Base-by-base conservation (phyloP, 768 basidiomycete species). In the Mycena rebaudengoi region DNA sequence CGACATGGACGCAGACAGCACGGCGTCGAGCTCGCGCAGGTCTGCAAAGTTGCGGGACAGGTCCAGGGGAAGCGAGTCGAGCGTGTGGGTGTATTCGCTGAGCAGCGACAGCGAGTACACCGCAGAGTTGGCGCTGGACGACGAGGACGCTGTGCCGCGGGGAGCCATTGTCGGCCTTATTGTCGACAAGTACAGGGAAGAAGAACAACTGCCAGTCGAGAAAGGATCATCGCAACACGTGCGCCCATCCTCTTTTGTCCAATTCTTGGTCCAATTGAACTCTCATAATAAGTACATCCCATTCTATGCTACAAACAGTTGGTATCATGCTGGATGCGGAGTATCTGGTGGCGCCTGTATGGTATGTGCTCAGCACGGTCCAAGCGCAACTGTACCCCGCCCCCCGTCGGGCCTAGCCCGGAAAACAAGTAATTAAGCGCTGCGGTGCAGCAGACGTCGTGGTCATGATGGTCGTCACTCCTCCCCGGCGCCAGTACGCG, bases 1-100 rank as follows among this genome's bases (percentile, higher is more conserved):
- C 67, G 88, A 75, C 78, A 97, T 91, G 65, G 94, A 94, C 43
- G 92, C 83, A 69, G 95, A 96, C 69, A 99, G 87, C 62, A 99
- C 98, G 60, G 97, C 98, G 77, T 99, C 98, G 79, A 99, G 92
- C 80, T 99, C 98, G 67, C 96, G 93, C 55, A 99, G 88, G 84
- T 99, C 98, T 12, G 92, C 94, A 76, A 98, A 94, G 77, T 89
- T 91, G 76, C 94, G 90, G 13, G 97, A 97, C 77, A 99, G 89
- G 78, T 98, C 95, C 66, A 92, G 85, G 61, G 97, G 97, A 58
- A 99, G 87, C 21, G 95, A 86, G 80, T 98, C 96, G 76, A 99
- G 91, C 26, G 91, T 90, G 77, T 99, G 95, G 16, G 89, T 90
- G 81, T 94, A 95, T 75, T 96, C 94, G 60, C 86, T 82, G 70